Evolutionary conservation across 2,329 filamentous ascomycete genomes (phyloP), one percentile per base, ranked within the genome.

Genomic region (Talaromyces funiculosus): DNA sequence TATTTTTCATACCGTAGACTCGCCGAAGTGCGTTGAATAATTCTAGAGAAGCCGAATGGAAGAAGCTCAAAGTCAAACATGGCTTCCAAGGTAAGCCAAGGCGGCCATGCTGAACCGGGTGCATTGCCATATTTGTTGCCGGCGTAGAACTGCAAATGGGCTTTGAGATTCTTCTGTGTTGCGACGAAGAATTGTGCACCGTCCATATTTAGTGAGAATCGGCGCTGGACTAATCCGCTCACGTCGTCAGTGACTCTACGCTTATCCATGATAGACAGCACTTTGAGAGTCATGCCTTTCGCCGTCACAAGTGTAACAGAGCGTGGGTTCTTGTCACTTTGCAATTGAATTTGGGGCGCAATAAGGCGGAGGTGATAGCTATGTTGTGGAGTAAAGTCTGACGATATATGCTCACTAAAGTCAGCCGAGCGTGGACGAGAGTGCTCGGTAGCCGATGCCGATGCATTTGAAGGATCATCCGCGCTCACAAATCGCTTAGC

Each of bases 171-270:
- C 77, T 95, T 95, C 68, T 93, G 90, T 64, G 93, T 93, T 0
- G 93, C 94, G 54, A 99, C 92, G 67, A 99, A 99, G 76, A 99
- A 97, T 73, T 99, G 94, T 29, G 95, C 89, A 71, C 93, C 96
- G 75, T 99, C 94, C 89, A 97, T 97, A 66, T 92, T 90, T 64
- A 97, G 87, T 29, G 92, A 85, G 78, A 97, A 97, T 7, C 94
- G 89, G 38, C 92, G 89, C 72, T 99, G 95, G 1, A 99, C 93
- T 49, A 99, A 83, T 58, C 94, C 95, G 69, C 91, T 96, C 68
- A 99, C 92, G 67, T 90, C 88, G 72, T 99, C 94, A 53, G 87
- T 92, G 60, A 97, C 85, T 63, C 94, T 85, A 68, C 92, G 88
- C 75, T 96, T 97, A 77, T 99, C 94, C 89, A 97, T 96, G 68